phyloP scores from a whole-genome alignment of 169 alveolate species.

The Miamiensis avidus region DNA sequence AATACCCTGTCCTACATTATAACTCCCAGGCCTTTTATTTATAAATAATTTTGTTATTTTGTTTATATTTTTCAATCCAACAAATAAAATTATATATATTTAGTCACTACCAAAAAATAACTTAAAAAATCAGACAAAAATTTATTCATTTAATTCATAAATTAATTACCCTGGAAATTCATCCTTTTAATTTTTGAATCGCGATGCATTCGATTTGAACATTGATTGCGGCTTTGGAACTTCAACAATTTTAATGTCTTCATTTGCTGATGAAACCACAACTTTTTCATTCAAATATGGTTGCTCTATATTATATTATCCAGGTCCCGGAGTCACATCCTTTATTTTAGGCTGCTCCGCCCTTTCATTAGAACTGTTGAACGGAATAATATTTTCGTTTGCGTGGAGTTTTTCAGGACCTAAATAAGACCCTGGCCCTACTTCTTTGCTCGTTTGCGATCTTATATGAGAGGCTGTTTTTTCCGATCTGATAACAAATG shows the following conservation, averaged over 20 bases:
- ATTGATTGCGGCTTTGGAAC: conserved; percentile 14
- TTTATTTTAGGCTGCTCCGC: neutral
- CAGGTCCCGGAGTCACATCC: conserved; percentile 10
- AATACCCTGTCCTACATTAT: neutral
- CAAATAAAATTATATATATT: neutral
- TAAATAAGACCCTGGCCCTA: conserved; percentile 22
- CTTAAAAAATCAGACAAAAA: no score
- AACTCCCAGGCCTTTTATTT: conserved; percentile 17
- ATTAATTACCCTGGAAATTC: conserved; percentile 13
- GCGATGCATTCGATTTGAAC: neutral
- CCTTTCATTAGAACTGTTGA: conserved; percentile 15
- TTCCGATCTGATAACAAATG: conserved; percentile 20
- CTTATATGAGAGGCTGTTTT: conserved; percentile 3
- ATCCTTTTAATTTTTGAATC: neutral
- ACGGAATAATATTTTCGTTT: neutral
- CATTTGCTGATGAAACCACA: conserved; percentile 21
- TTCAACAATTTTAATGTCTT: conserved; percentile 22
- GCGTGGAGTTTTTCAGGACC: neutral
- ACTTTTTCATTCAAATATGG: conserved; percentile 19
- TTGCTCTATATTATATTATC: neutral
- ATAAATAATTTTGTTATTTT: neutral
- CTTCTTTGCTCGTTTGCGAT: neutral
- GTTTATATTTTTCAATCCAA: conserved; percentile 1
- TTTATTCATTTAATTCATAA: no score
- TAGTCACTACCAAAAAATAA: no score